Conservation (phyloP, 75 land plant genomes). For the Selaginella tamariscina region DNA sequence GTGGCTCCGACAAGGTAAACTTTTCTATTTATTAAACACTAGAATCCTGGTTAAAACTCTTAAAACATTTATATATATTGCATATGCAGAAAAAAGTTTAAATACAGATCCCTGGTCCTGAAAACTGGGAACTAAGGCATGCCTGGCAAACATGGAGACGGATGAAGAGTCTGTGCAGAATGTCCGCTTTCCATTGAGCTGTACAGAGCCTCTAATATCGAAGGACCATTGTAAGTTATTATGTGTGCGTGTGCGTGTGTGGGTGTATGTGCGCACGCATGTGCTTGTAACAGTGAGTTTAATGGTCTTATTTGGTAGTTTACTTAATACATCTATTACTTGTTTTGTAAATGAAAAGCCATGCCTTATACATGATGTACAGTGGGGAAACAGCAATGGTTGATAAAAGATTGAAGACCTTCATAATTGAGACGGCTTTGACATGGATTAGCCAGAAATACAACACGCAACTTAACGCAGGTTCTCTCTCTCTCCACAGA, state of each 20-base stretch:
- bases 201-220: slow-evolving; percentile 15
- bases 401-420: slow-evolving; percentile 21
- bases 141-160: slow-evolving; percentile 15
- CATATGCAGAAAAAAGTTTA: not conserved
- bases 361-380: slow-evolving; percentile 15
- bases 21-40: not conserved
- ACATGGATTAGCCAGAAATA: slow-evolving; percentile 31
- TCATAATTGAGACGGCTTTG: slow-evolving; percentile 27
- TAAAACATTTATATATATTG: not conserved
- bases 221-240: slow-evolving; percentile 7
- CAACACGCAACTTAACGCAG: slow-evolving; percentile 19
- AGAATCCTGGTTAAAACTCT: not conserved
- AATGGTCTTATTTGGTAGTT: not conserved
- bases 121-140: slow-evolving; percentile 14
- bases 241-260: slow-evolving; percentile 7
- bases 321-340: too few species aligned
- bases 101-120: slow-evolving; percentile 4
- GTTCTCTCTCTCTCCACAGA: slow-evolving; percentile 1
- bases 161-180: slow-evolving; percentile 14
- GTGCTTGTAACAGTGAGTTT: not conserved
- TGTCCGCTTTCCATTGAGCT: slow-evolving; percentile 25
- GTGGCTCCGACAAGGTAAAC: slow-evolving; percentile 23
- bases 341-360: slow-evolving; percentile 22
- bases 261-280: not conserved
- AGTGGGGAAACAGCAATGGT: slow-evolving; percentile 18